Percentiles rank a stretch among this genome's conserved stretches.
Evolutionary conservation across 805 yeast genomes (phyloP).

Genomic region (Komagataella pseudopastoris): DNA sequence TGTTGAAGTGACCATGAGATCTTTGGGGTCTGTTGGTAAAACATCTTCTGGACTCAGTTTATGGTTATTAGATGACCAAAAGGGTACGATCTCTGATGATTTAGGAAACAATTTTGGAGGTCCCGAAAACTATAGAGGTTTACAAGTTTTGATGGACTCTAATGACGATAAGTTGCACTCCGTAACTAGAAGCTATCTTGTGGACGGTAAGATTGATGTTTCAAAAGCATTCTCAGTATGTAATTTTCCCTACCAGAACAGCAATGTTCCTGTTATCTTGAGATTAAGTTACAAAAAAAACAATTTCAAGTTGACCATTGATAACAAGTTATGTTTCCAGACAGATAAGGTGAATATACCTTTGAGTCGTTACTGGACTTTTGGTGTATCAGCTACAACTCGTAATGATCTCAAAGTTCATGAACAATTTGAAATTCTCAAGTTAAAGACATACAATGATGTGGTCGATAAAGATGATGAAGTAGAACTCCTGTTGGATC

Average conservation of each 20-base stretch:
- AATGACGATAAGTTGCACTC: conserved; percentile 28
- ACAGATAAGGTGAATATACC: conserved; percentile 41
- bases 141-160: conserved; percentile 45
- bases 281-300: conserved; percentile 42
- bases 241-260: conserved; percentile 45
- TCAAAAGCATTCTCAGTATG: conserved; percentile 35
- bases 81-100: conserved; percentile 9
- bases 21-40: conserved; percentile 35
- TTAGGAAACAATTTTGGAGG: conserved; percentile 35
- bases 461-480: conserved; percentile 13
- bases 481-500: not conserved
- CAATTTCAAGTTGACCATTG: conserved; percentile 52
- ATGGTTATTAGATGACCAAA: conserved; percentile 28
- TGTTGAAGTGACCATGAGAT: conserved; percentile 48
- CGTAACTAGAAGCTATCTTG: conserved; percentile 43
- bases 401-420: conserved; percentile 19
- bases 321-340: conserved; percentile 58
- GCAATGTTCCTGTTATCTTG: conserved; percentile 58
- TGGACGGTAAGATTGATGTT: conserved; percentile 37
- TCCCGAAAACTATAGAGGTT: conserved; percentile 46
- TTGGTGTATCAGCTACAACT: conserved; percentile 39
- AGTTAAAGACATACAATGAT: conserved; percentile 39
- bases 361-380: conserved; percentile 19
- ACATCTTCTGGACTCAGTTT: conserved; percentile 46
- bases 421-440: conserved; percentile 55